A percentile compares a stretch with the other conserved stretches of the same genome.
These are phyloP conservation scores for Colletotrichum tropicicola DNA, from an alignment of 2,329 filamentous ascomycete species.

Conservation along the genomic window DNA sequence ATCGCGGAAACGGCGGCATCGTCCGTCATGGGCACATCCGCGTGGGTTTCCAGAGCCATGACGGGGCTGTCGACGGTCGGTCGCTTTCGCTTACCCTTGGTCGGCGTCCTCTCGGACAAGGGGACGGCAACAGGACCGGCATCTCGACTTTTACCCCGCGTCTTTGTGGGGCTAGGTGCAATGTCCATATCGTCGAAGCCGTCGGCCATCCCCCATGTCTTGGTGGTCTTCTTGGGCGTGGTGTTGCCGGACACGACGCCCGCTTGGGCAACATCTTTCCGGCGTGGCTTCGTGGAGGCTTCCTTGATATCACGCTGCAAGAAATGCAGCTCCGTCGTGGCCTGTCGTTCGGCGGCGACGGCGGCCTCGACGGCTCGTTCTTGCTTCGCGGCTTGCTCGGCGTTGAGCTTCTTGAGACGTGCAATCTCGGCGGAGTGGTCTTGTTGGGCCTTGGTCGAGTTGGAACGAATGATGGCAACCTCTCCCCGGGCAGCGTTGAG, in stretches of 20 bases:
- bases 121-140: conserved; percentile 53
- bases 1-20: conserved; percentile 23
- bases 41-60: conserved; percentile 64
- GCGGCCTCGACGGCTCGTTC: conserved; percentile 71
- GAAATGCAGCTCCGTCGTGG: conserved; percentile 77
- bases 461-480: conserved; percentile 77
- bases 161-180: conserved; percentile 62
- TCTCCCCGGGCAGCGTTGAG: conserved; percentile 74
- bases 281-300: conserved; percentile 56
- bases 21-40: conserved; percentile 48
- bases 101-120: conserved; percentile 67
- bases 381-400: conserved; percentile 70
- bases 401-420: conserved; percentile 68
- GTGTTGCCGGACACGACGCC: conserved; percentile 35
- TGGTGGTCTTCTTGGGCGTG: conserved; percentile 70
- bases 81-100: conserved; percentile 76
- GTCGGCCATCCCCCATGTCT: conserved; percentile 70
- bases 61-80: conserved; percentile 72
- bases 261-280: conserved; percentile 50
- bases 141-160: conserved; percentile 51
- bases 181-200: conserved; percentile 79
- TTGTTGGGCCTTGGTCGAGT: conserved; percentile 68
- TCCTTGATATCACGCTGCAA: conserved; percentile 76
- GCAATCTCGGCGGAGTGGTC: conserved; percentile 71
- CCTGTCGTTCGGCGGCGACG: conserved; percentile 70